Base-by-base conservation (phyloP, 345 rosid species). In the Eucalyptus shirleyi region DNA sequence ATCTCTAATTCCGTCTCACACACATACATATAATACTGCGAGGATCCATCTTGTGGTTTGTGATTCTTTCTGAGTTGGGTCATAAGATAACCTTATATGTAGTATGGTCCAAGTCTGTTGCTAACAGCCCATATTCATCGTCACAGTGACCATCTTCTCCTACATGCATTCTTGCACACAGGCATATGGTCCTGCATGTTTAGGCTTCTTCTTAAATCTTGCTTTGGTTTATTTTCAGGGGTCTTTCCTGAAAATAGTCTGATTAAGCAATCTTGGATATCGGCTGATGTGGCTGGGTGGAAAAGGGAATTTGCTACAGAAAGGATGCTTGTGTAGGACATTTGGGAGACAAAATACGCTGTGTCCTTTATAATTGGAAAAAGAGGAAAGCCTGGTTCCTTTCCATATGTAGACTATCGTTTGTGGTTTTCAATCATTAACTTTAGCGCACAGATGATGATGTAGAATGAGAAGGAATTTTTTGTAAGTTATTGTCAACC, bases 11-110 rank as follows among this genome's bases (percentile, higher is more conserved):
- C 45, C 4, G 4, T 34, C 82, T 72, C 26, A 34, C 82, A 19
- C 0, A 1, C 2, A 0, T 72, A 72, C 82, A 34, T 72, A 34
- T 18, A 1, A 42, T 1, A 72, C 28, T 37, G 45, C 9, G 4
- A 77, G 28, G 83, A 40, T 77, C 83, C 83, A 37, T 77, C 83
- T 77, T 37, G 8, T 77, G 1, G 83, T 77, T 77, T 77, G 83
- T 37, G 2, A 77, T 77, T 77, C 3, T 21, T 77, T 2, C 47
- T 40, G 28, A 77, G 45, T 23, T 21, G 47, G 0, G 2, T 37
- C 45, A 10, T 77, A 77, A 77, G 47, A 77, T 2, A 21, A 77
- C 2, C 45, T 37, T 1, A 77, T 37, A 10, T 11, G 47, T 77
- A 11, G 83, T 21, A 37, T 77, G 83, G 83, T 77, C 83, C 8